phyloP scores from a whole-genome alignment of 495 filamentous ascomycete species.

The Neurospora pannonica region DNA sequence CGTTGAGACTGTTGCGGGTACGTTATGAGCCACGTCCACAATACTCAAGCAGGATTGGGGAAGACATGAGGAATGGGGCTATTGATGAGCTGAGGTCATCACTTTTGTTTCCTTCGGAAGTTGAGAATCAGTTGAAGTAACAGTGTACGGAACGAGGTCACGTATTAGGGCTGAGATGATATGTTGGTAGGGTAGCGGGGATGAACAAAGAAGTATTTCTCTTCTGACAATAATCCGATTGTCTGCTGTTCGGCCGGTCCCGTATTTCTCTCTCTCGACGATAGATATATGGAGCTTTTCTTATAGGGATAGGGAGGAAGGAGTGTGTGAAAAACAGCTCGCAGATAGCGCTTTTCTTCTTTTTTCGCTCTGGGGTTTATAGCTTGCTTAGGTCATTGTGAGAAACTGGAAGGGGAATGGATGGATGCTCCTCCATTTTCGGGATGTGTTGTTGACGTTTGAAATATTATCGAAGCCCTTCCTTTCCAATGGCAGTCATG shows the following conservation, averaged over 20 bases:
- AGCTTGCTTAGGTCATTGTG: neutral
- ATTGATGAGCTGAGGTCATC: neutral
- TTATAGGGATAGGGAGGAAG: neutral
- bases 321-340: neutral
- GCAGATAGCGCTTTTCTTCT: constrained; percentile 4
- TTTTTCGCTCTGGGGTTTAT: constrained; percentile 1
- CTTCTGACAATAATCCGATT: neutral
- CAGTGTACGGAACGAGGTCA: neutral
- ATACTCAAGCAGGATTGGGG: neutral
- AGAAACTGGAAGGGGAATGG: neutral
- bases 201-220: neutral
- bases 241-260: neutral
- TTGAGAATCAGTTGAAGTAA: neutral
- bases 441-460: neutral
- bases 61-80: neutral
- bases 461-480: neutral
- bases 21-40: neutral
- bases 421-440: neutral
- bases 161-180: neutral
- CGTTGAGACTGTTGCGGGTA: neutral
- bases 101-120: neutral
- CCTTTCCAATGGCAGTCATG: neutral
- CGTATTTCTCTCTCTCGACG: neutral
- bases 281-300: neutral
- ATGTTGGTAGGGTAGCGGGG: neutral